Evolutionary conservation across 176 grass and related monocot species (phyloP), one percentile per base, ranked within the genome.

Genomic region (Bromus sterilis): DNA sequence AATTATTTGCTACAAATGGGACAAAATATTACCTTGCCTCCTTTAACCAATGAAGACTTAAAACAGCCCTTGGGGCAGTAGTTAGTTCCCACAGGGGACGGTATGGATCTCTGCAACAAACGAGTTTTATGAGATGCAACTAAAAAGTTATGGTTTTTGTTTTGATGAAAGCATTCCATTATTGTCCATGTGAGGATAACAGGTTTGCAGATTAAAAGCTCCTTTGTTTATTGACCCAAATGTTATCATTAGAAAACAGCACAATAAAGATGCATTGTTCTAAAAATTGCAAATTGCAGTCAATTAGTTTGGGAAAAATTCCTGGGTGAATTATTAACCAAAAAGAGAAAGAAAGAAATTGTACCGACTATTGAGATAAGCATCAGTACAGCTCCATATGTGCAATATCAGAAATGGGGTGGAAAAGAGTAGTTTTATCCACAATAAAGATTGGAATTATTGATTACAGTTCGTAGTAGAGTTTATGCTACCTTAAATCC

Each of bases 1-100:
- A 60, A 28, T 77, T 40, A 77, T 28, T 78, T 61, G 25, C 36
- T 43, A 39, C 24, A 61, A 29, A 53, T 5, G 4, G 40, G 31
- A 86, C 28, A 32, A 70, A 86, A 87, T 49, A 61, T 87, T 89
- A 98, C 92, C 95, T 93, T 82, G 84, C 86, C 74, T 93, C 76
- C 73, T 93, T 98, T 67, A 98, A 80, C 95, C 95, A 98, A 60
- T 95, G 86, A 83, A 93, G 63, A 87, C 95, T 94, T 88, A 98
- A 74, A 69, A 98, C 84, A 56, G 90, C 83, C 84, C 46, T 94
- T 88, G 89, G 86, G 71, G 92, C 43, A 69, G 86, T 91, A 91
- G 84, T 89, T 78, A 98, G 66, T 74, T 98, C 95, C 92, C 95
- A 98, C 82, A 98, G 78, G 57, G 92, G 88, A 68, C 55, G 90